Base-by-base conservation (phyloP, 2,329 filamentous ascomycete species). In the Cercospora sp. region DNA sequence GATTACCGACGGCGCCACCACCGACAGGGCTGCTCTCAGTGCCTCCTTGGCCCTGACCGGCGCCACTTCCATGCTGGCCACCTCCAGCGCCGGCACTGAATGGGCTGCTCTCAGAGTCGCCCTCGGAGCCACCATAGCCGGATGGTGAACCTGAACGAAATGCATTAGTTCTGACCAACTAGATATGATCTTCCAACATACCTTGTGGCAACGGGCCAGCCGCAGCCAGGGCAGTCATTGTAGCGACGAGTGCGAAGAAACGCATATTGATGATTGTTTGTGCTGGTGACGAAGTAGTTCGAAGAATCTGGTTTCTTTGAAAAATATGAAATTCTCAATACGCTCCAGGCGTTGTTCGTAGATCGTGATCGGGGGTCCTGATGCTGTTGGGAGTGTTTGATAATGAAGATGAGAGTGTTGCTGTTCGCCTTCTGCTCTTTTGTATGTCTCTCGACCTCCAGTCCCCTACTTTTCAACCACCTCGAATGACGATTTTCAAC, bases 191-290 rank as follows among this genome's bases (percentile, higher is more conserved):
- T 12, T 26, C 5, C 10, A 7, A 12, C 45, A 9, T 42, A 48
- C 59, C 59, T 61, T 66, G 40, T 45, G 64, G 40, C n/a, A 61
- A 58, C 31, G 64, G 64, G 23, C 40, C 31, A 33, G 64, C 64
- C n/a, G 33, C 31, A 18, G 64, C 45, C 20, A 66, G 20, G 31
- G 64, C 64, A 23, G 59, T 26, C 20, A 66, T 60, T n/a, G 64
- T 61, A 55, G 64, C 57, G 30, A 42, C 57, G 58, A 48, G 20
- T 3, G 64, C 20, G 33, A 66, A 60, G 64, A 66, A 66, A 12
- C 30, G 64, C 64, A 66, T 66, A 20, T 66, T 59, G 45, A n/a
- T 61, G 57, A 33, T 40, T 53, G 23, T 23, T 36, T 20, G 59
- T 30, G 10, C 20, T 4, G 23, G 30, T 33, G 53, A 3, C 16